These are phyloP conservation scores for Cystobasidium sp. DNA, from an alignment of 1,284 basidiomycete species.

Conservation along the genomic window DNA sequence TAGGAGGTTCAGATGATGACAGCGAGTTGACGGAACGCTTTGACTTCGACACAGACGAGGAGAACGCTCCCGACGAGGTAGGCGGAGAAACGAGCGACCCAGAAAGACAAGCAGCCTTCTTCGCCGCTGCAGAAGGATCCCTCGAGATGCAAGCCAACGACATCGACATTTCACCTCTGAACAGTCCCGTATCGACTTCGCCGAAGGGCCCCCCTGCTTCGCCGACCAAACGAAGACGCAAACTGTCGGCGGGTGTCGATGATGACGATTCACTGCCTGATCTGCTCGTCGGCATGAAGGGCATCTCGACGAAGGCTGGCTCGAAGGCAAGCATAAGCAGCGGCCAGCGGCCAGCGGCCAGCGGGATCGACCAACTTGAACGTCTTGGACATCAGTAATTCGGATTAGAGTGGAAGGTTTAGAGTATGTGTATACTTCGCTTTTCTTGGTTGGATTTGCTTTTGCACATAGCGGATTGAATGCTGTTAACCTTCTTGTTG, in stretches of 20 bases:
- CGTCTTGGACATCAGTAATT: too few species aligned
- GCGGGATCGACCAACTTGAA: too few species aligned
- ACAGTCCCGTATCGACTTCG: neutral
- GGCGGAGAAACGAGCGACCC: conserved; percentile 23
- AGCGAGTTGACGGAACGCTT: conserved; percentile 31
- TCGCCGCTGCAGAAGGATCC: conserved; percentile 34
- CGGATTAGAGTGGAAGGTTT: too few species aligned
- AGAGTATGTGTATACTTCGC: too few species aligned
- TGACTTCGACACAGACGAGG: conserved; percentile 28
- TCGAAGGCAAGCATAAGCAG: too few species aligned
- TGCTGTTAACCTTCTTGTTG: too few species aligned
- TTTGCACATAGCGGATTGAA: too few species aligned
- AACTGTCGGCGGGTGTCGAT: neutral
- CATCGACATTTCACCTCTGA: neutral
- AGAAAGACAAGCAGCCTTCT: conserved; percentile 17
- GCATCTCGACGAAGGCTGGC: too few species aligned
- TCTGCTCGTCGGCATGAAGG: too few species aligned
- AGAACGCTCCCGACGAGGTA: neutral
- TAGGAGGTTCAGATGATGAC: conserved; percentile 1
- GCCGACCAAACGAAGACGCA: conserved; percentile 1
- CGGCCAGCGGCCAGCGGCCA: too few species aligned
- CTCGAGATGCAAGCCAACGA: conserved; percentile 28
- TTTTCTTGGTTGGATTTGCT: too few species aligned
- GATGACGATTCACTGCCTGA: neutral
- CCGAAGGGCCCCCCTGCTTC: neutral